These are phyloP conservation scores for Tricholoma sp. DNA, from an alignment of 768 basidiomycete species.

Conservation along the genomic window DNA sequence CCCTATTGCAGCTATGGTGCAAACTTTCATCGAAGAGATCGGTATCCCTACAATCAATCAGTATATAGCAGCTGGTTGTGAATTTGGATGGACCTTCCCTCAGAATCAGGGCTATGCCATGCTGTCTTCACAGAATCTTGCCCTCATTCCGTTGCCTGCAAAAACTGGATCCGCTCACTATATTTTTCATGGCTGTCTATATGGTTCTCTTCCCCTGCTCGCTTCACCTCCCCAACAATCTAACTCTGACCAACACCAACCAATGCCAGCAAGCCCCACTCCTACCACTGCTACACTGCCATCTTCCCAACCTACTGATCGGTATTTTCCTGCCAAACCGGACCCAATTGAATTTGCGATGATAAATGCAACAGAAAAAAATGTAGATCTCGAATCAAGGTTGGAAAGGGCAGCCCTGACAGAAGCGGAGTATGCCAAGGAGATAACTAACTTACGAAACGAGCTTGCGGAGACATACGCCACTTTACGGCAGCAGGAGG, in stretches of 20 bases:
- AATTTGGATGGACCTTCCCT: neutral
- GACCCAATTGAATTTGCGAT: neutral
- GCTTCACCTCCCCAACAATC: neutral
- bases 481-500: neutral
- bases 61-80: neutral
- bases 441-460: neutral
- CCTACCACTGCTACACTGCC: neutral
- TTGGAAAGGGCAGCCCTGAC: neutral
- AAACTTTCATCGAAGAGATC: neutral
- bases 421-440: neutral
- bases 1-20: neutral
- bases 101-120: neutral
- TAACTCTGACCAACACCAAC: neutral
- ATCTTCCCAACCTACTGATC: neutral
- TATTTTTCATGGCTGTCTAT: neutral
- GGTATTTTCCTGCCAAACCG: neutral
- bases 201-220: neutral
- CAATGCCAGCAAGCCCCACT: neutral
- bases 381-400: neutral
- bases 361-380: neutral
- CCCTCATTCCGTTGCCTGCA: neutral
- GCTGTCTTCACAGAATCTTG: neutral
- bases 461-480: neutral
- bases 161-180: neutral
- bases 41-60: neutral